Evolutionary conservation across 2,329 filamentous ascomycete genomes (phyloP), one percentile per base, ranked within the genome.

Genomic region (Bertia moriformis): DNA sequence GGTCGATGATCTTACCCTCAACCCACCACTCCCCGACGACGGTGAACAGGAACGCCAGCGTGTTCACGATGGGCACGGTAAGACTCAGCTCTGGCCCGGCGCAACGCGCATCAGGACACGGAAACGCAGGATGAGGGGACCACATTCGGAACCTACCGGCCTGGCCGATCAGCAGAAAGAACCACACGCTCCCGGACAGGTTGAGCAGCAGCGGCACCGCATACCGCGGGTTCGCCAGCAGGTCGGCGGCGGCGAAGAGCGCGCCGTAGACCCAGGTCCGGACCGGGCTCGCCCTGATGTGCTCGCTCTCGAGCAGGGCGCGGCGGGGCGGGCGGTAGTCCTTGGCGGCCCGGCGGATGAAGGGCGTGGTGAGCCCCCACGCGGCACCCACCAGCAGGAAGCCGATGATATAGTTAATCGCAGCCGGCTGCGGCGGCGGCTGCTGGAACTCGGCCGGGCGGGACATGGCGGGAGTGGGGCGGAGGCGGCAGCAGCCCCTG

Each of bases 1-100:
- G 71, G 48, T 78, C 83, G 44, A 96, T 93, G 2, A 88, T 82
- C 57, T 95, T 96, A 43, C 77, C 77, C 51, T 95, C 89, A 1
- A 89, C 86, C 67, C 81, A 93, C 87, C 88, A 96, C 49, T 96
- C 89, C 1, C 88, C 89, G 12, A 95, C 52, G 2, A 95, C 88
- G 0, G 89, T 96, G 53, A 95, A 96, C n/a, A 96, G 60, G 49
- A 96, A 96, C 0, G 89, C 89, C 51, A 93, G 63, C 0, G 87
- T 93, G 52, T 96, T 96, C 2, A 89, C 88, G 45, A 96, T 91
- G 2, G 89, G 89, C 1, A 96, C 88, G 2, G 88, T 95, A 45
- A 96, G 65, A 53, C 87, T 94, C 48, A 96, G 55, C 58, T 96
- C 89, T 91, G 48, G 3, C 39, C 32, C 17, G 19, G 13, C 27